Evolutionary conservation across 2,329 filamentous ascomycete genomes (phyloP), one percentile per base, ranked within the genome.

Genomic region (Shiraia bambusicola): DNA sequence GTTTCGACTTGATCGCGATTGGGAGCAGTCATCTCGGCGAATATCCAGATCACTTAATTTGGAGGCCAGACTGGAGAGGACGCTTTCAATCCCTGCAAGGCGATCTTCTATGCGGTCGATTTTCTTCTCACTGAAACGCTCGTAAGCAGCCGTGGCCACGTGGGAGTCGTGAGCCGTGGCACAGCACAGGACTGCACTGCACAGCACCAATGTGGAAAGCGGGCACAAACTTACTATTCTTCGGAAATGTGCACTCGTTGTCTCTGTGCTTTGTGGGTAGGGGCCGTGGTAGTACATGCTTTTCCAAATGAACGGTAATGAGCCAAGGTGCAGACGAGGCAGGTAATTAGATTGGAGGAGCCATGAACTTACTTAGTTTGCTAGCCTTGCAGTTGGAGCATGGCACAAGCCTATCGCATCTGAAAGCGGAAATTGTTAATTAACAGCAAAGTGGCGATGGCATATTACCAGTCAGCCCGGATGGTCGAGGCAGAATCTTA

Each of bases 41-140:
- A 65, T 16, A 25, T 64, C 59, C 6, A 65, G 34, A 34, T 55
- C 53, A 8, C 53, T 47, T 15, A 67, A 45, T 56, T 59, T 58
- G 35, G 56, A 49, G 7, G 66, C 60, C 16, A 72, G 61, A 17
- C 45, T 61, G 27, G 69, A 65, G 11, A 75, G 58, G 8, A 71
- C 59, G 34, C 61, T 53, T 47, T 79, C 76, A 28, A 79, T 76
- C n/a, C 67, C 66, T 6, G 67, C 66, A 7, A 79, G 61, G 12
- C 76, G 70, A 22, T 74, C 70, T 50, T 77, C 75, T 36, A 79
- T 77, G 10, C 72, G 55, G 45, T 78, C 76, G 34, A 79, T 76
- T 56, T 78, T 77, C 52, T 68, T 73, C 54, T 79, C 76, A 59
- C 74, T 77, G 28, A 3, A 4, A 8, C 2, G 7, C 5, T 12